Conservation (phyloP, 2,329 filamentous ascomycete genomes). For the Hypoxylon sp. region DNA sequence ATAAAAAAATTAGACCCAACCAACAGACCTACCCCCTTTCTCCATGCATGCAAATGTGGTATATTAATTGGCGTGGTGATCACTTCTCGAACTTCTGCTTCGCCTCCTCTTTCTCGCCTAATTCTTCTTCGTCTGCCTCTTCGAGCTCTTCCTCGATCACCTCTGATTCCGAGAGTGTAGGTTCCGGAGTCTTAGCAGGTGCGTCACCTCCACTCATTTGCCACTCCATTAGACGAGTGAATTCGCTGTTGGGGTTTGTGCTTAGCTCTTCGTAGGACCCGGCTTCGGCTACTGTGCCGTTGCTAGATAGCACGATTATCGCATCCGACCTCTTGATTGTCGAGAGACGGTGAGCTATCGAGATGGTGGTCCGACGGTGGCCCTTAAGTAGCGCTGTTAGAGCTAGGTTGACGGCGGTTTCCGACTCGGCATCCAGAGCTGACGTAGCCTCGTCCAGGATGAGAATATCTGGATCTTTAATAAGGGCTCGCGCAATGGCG, state of each 20-base stretch:
- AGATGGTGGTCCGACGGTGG: conserved; percentile 96
- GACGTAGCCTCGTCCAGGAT: conserved; percentile 97
- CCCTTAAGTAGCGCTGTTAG: conserved; percentile 83
- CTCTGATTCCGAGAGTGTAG: conserved; percentile 63
- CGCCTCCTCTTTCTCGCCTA: conserved; percentile 47
- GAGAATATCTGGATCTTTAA: conserved; percentile 96
- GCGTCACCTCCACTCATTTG: conserved; percentile 89
- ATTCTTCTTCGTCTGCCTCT: conserved; percentile 54
- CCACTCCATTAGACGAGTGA: conserved; percentile 98
- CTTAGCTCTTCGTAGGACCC: conserved; percentile 85
- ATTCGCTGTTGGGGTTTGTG: conserved; percentile 80
- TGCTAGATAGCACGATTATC: conserved; percentile 88
- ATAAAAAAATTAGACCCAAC: conserved; percentile 3
- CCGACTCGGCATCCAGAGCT: conserved; percentile 94
- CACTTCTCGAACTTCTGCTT: conserved; percentile 40
- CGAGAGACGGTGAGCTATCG: conserved; percentile 93
- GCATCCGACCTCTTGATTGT: conserved; percentile 96
- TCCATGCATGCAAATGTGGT: conserved; percentile 30
- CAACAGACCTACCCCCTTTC: neutral
- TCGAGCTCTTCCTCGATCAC: conserved; percentile 64
- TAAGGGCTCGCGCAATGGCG: conserved; percentile 91
- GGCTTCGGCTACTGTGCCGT: conserved; percentile 91
- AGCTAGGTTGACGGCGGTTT: conserved; percentile 95
- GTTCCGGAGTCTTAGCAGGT: conserved; percentile 54
- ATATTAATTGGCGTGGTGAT: conserved; percentile 28